A percentile compares a stretch with the other conserved stretches of the same genome.
These are phyloP conservation scores for Actinomortierella ambigua DNA, from an alignment of 371 early-diverging fungal genomes.

Conservation along the genomic window DNA sequence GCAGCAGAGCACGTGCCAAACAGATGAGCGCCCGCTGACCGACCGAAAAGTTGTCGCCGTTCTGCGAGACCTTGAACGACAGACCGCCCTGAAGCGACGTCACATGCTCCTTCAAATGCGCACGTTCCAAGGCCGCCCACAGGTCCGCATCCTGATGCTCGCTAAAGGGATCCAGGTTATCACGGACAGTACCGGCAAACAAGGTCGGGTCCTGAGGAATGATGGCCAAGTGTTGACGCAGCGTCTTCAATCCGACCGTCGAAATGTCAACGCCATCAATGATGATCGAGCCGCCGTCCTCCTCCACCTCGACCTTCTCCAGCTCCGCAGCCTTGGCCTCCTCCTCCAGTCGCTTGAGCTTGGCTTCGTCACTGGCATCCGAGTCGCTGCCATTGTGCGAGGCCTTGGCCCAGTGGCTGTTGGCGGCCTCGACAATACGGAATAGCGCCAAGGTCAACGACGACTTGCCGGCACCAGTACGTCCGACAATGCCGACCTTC, in stretches of 20 bases:
- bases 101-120: slow-evolving; percentile 49
- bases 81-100: slow-evolving; percentile 49
- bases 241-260: slow-evolving; percentile 59
- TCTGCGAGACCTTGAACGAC: slow-evolving; percentile 48
- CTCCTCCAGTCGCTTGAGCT: background rate
- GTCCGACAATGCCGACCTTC: slow-evolving; percentile 52
- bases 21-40: slow-evolving; percentile 73
- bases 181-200: slow-evolving; percentile 66
- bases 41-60: slow-evolving; percentile 69
- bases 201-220: slow-evolving; percentile 77
- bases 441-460: slow-evolving; percentile 74
- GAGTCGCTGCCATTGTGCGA: slow-evolving; percentile 21
- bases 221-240: slow-evolving; percentile 68
- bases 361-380: background rate
- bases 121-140: slow-evolving; percentile 65
- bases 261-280: slow-evolving; percentile 74
- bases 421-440: slow-evolving; percentile 71
- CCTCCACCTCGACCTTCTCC: slow-evolving; percentile 54
- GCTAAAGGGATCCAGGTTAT: slow-evolving; percentile 69
- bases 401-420: slow-evolving; percentile 38
- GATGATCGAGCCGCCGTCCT: slow-evolving; percentile 60
- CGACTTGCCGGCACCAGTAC: slow-evolving; percentile 77
- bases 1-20: slow-evolving; percentile 72
- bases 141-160: slow-evolving; percentile 60
- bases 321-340: slow-evolving; percentile 7